A percentile compares a stretch with the other conserved stretches of the same genome.
Conservation (phyloP, 805 yeast genomes). For the Hanseniaspora mollemarum region DNA sequence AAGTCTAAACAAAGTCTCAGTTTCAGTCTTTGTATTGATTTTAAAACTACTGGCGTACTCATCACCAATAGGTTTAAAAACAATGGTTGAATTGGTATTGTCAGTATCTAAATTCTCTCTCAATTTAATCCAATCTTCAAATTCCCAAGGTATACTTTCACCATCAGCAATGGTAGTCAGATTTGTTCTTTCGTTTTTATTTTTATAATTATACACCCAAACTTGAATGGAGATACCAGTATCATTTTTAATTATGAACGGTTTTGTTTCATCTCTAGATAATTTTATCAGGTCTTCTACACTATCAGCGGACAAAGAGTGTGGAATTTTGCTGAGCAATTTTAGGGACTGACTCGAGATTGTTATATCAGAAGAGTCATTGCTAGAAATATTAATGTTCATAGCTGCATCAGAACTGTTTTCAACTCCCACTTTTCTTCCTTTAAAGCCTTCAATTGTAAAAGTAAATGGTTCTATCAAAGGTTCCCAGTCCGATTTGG, state of each 20-base stretch:
- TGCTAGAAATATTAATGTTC: constrained; percentile 57
- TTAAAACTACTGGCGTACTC: constrained; percentile 43
- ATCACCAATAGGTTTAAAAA: constrained; percentile 48
- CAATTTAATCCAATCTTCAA: constrained; percentile 83
- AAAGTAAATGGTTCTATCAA: constrained; percentile 74
- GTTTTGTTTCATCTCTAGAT: constrained; percentile 68
- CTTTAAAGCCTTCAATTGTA: constrained; percentile 57
- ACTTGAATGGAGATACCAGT: constrained; percentile 74
- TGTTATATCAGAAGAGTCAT: constrained; percentile 66
- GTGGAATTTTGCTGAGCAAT: constrained; percentile 55
- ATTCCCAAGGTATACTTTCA: constrained; percentile 65
- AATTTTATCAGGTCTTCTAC: constrained; percentile 40
- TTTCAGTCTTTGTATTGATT: constrained; percentile 67
- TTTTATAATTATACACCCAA: constrained; percentile 52
- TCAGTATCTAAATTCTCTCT: constrained; percentile 70
- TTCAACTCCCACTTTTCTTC: constrained; percentile 23
- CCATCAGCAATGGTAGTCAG: constrained; percentile 36
- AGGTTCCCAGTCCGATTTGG: constrained; percentile 93
- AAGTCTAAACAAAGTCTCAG: constrained; percentile 63
- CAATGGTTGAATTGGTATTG: constrained; percentile 48
- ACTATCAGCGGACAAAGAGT: constrained; percentile 35
- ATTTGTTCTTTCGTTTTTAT: constrained; percentile 23
- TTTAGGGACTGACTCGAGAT: constrained; percentile 74
- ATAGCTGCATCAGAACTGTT: constrained; percentile 30
- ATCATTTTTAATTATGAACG: constrained; percentile 68